Base-by-base conservation (phyloP, 495 filamentous ascomycete genomes). In the Hypoxylon crocopeplum region DNA sequence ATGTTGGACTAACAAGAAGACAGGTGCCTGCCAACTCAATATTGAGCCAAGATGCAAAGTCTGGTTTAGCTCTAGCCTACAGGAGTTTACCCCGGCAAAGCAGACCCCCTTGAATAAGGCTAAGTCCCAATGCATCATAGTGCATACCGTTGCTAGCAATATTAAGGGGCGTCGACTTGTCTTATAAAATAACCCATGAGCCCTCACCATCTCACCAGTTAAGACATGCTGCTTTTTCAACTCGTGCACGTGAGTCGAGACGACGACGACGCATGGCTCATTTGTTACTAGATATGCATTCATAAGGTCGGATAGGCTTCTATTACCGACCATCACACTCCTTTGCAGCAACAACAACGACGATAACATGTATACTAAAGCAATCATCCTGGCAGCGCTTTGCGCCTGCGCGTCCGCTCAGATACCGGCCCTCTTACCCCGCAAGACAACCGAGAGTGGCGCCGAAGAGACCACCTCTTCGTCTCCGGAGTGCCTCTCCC, bases 51-150 rank as follows among this genome's bases (percentile, higher is more conserved):
- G n/a, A n/a, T n/a, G n/a, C n/a, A 27, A 27, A 27, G 24, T 27
- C 8, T 27, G 24, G 24, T 27, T 27, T 27, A 27, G 4, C 24
- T 27, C 24, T 27, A 8, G 24, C 24, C 8, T 8, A 8, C n/a
- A n/a, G n/a, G 8, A 27, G 8, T 27, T 3, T 4, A 3, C 24
- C 24, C 24, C 24, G 24, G 24, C 24, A 27, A 3, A 27, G 20
- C 38, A 46, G 29, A 5, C 22, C 40, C 59, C 60, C 38, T n/a
- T 30, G 53, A 34, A 48, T 12, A 48, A 20, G 19, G 40, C 7
- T 38, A 13, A 8, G 24, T 36, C 60, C 54, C 37, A 53, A 58
- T 33, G 15, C 48, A 58, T 64, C 60, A 37, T 56, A 53, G 59
- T 24, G 51, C 40, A 38, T 45, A 13, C 32, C 32, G 33, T 40